Conservation (phyloP, 75 land plant species). For the Cunninghamia lanceolata region DNA sequence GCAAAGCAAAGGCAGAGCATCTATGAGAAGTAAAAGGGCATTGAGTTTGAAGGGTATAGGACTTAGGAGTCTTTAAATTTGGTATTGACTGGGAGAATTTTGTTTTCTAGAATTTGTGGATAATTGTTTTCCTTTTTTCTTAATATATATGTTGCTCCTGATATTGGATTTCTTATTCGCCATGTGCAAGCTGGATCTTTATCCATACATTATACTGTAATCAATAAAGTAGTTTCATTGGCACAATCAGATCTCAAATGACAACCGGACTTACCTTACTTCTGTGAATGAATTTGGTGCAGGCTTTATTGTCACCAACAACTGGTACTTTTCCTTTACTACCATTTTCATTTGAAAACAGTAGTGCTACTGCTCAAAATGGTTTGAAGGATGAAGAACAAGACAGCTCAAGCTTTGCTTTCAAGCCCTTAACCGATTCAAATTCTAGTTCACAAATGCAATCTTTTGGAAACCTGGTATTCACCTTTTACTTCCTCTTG, state of each 20-base stretch:
- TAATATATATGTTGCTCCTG: not conserved
- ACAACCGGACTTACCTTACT: not conserved
- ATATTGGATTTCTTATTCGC: not conserved
- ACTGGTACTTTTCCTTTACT: slow-evolving; percentile 28
- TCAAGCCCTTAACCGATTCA: slow-evolving; percentile 20
- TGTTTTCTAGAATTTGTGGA: not conserved
- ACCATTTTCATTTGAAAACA: slow-evolving; percentile 9
- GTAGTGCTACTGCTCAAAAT: not conserved
- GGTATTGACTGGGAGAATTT: not conserved
- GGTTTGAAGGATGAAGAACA: slow-evolving; percentile 5
- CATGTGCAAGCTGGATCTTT: not conserved
- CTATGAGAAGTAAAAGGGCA: not conserved
- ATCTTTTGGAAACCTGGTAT: slow-evolving; percentile 13
- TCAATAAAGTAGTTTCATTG: not conserved
- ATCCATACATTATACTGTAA: not conserved
- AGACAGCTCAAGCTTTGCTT: slow-evolving; percentile 23
- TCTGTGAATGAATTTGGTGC: slow-evolving; percentile 11
- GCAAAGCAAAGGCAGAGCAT: not conserved
- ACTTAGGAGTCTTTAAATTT: not conserved
- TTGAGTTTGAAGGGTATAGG: not conserved
- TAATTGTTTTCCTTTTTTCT: not conserved
- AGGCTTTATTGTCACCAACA: slow-evolving; percentile 28
- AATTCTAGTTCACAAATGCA: slow-evolving; percentile 11
- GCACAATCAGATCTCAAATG: not conserved
- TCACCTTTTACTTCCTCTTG: not conserved